Percentiles rank a stretch among this genome's conserved stretches.
These are phyloP conservation scores for Trichopus zeylanicus DNA, from an alignment of 116 monocot genomes.

Conservation along the genomic window DNA sequence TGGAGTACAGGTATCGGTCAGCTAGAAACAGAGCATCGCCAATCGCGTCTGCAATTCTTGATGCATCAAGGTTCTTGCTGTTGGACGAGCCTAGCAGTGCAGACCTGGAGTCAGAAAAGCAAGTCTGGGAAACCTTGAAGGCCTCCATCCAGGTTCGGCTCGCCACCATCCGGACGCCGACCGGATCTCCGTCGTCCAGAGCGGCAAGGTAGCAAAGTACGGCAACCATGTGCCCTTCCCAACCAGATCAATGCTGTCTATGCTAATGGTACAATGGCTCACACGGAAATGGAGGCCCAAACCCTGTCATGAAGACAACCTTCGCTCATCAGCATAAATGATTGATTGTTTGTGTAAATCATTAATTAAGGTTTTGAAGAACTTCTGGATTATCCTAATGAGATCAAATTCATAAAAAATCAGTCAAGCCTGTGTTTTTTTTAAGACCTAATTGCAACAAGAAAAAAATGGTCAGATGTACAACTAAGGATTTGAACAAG, in stretches of 20 bases:
- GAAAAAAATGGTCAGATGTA: no score
- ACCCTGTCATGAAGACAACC: conserved; percentile 8
- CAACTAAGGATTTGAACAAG: no score
- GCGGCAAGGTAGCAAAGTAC: conserved; percentile 20
- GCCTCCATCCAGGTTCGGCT: conserved; percentile 18
- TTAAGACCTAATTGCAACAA: no score
- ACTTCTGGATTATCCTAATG: no score
- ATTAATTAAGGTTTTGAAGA: no score
- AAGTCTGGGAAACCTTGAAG: conserved; percentile 22
- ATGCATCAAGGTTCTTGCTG: conserved; percentile 24
- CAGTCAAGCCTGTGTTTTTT: no score
- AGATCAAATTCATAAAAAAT: no score
- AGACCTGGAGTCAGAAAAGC: conserved; percentile 29
- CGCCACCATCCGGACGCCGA: conserved; percentile 20
- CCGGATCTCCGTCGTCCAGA: conserved; percentile 27
- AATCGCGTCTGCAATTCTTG: conserved; percentile 31
- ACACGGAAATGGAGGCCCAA: conserved; percentile 28
- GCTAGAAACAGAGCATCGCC: conserved; percentile 40
- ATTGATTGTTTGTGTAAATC: no score
- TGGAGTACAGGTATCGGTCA: conserved; percentile 32
- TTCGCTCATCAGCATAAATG: no score
- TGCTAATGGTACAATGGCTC: conserved; percentile 26
- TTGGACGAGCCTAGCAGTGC: conserved; percentile 40
- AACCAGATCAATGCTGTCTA: conserved; percentile 17
- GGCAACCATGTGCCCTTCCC: conserved; percentile 17